phyloP scores from a whole-genome alignment of 1,284 basidiomycete genomes.

The Cryptococcus sp. region DNA sequence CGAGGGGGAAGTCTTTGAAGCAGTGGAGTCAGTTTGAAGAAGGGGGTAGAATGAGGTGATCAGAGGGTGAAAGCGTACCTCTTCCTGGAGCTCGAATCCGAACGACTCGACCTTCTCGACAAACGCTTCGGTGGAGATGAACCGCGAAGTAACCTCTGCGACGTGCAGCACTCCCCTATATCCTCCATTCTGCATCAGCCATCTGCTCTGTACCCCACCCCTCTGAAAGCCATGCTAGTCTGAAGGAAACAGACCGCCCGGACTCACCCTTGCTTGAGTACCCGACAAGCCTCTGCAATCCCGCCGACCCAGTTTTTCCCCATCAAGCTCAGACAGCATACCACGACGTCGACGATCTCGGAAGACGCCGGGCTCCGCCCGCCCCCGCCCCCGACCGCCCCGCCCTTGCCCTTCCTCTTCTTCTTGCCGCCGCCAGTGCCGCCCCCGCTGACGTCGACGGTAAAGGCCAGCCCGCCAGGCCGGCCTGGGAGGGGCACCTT shows the following conservation, averaged over 20 bases:
- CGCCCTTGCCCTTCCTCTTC: slow-evolving; percentile 42
- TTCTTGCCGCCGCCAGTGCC: slow-evolving; percentile 31
- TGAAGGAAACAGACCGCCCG: no score
- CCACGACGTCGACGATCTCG: slow-evolving; percentile 79
- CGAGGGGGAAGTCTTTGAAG: slow-evolving; percentile 59
- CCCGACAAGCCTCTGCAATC: slow-evolving; percentile 81
- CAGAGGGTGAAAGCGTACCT: slow-evolving; percentile 59
- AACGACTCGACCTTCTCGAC: slow-evolving; percentile 64
- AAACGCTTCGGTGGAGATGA: slow-evolving; percentile 73
- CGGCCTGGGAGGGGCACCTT: slow-evolving; percentile 77
- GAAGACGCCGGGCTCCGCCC: slow-evolving; percentile 15
- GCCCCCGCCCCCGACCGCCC: slow-evolving; percentile 1
- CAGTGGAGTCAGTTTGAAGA: no score
- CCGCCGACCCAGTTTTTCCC: slow-evolving; percentile 92
- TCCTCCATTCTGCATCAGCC: background rate
- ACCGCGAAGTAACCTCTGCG: slow-evolving; percentile 92
- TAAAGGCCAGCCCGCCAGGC: slow-evolving; percentile 49
- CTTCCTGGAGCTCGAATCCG: slow-evolving; percentile 73
- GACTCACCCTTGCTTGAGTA: slow-evolving; percentile 73
- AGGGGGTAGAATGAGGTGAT: slow-evolving; percentile 1
- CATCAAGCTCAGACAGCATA: slow-evolving; percentile 96
- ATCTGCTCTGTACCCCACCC: background rate
- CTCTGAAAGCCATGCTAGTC: no score
- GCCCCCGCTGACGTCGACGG: background rate
- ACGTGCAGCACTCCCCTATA: slow-evolving; percentile 80